phyloP scores from a whole-genome alignment of 306 rosid species.

The Vigna hirtella region DNA sequence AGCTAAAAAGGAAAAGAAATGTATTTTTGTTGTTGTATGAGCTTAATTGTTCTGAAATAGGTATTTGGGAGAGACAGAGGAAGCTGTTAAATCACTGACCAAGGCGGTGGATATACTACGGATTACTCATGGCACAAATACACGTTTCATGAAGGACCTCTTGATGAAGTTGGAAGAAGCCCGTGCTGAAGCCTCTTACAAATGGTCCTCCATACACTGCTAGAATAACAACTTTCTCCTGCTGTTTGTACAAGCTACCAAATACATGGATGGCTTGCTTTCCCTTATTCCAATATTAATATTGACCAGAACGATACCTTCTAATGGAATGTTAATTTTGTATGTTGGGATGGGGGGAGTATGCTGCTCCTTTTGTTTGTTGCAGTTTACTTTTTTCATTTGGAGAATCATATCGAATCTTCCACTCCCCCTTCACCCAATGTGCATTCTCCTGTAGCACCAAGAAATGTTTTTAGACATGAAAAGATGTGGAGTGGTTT shows the following conservation, averaged over 20 bases:
- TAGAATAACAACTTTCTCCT: conserved; percentile 8
- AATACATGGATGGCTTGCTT: background rate
- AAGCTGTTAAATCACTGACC: conserved; percentile 69
- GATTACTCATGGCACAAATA: conserved; percentile 82
- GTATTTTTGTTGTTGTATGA: background rate
- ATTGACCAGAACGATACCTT: background rate
- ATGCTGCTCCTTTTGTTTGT: too few relatives aligned
- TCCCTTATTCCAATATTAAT: background rate
- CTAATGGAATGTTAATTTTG: background rate
- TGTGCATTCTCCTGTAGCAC: too few relatives aligned
- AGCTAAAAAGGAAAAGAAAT: background rate
- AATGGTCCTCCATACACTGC: conserved; percentile 54
- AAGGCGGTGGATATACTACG: conserved; percentile 74
- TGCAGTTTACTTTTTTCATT: too few relatives aligned
- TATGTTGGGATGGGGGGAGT: background rate
- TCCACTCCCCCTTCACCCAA: too few relatives aligned
- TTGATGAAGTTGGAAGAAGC: conserved; percentile 85
- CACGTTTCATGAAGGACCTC: conserved; percentile 79
- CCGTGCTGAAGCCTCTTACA: conserved; percentile 78
- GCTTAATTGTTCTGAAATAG: conserved; percentile 48
- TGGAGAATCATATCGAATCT: too few relatives aligned
- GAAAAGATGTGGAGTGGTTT: too few relatives aligned
- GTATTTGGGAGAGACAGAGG: conserved; percentile 70
- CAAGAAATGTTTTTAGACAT: too few relatives aligned
- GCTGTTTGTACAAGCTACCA: background rate